A percentile compares a stretch with the other conserved stretches of the same genome.
phyloP scores from a whole-genome alignment of 805 yeast genomes.

The Naumovozyma baii region DNA sequence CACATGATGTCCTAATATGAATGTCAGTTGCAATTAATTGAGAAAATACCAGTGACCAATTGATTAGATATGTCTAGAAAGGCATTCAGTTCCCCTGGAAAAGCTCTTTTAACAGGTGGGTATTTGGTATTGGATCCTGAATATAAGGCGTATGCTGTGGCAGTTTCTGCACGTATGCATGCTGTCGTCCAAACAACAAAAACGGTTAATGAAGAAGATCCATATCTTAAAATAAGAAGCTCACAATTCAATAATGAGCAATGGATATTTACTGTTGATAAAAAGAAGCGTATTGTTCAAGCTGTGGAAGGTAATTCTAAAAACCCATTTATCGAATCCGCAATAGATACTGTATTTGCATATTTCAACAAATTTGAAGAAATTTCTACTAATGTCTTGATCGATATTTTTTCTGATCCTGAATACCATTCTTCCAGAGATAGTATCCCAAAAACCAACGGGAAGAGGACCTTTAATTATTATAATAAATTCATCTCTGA shows the following conservation, averaged over 20 bases:
- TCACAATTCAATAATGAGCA: slow-evolving; percentile 67
- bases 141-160: slow-evolving; percentile 72
- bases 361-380: slow-evolving; percentile 36
- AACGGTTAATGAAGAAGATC: slow-evolving; percentile 4
- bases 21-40: too few relatives aligned
- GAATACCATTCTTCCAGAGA: slow-evolving; percentile 76
- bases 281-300: slow-evolving; percentile 12
- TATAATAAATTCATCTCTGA: slow-evolving; percentile 52
- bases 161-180: slow-evolving; percentile 84
- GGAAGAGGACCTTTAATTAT: slow-evolving; percentile 40
- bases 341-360: slow-evolving; percentile 44
- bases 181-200: slow-evolving; percentile 37
- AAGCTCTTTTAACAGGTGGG: slow-evolving; percentile 91
- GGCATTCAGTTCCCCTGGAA: slow-evolving; percentile 90
- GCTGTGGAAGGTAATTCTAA: slow-evolving; percentile 27
- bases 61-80: slow-evolving; percentile 16
- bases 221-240: slow-evolving; percentile 42
- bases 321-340: slow-evolving; percentile 71
- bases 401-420: slow-evolving; percentile 73
- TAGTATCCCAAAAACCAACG: slow-evolving; percentile 31
- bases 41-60: too few relatives aligned
- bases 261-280: slow-evolving; percentile 47
- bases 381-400: slow-evolving; percentile 29
- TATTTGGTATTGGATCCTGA: slow-evolving; percentile 76
- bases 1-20: too few relatives aligned